Evolutionary conservation across 2,329 filamentous ascomycete genomes (phyloP).

Genomic region (Aspergillus pseudotamarii): DNA sequence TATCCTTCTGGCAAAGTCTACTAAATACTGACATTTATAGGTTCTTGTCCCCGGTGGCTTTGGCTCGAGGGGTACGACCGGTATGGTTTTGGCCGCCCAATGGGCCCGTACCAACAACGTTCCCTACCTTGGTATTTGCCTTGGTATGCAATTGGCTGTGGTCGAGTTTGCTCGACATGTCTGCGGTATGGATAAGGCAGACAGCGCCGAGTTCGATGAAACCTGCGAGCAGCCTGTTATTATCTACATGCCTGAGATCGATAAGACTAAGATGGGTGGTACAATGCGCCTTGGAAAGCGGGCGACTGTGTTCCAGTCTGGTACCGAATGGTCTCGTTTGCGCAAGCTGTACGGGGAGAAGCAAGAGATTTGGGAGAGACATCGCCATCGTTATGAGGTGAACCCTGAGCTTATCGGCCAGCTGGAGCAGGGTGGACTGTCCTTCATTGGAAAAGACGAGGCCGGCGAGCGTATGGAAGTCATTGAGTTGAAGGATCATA

Average conservation of each 20-base stretch:
- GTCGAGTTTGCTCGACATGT: constrained; percentile 83
- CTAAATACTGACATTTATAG: neutral
- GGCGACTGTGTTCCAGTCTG: constrained; percentile 72
- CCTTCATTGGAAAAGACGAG: constrained; percentile 79
- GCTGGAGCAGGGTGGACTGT: constrained; percentile 69
- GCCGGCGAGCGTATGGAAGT: constrained; percentile 80
- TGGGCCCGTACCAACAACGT: constrained; percentile 82
- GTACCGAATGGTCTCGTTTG: constrained; percentile 76
- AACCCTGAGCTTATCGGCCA: constrained; percentile 75
- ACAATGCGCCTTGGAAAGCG: constrained; percentile 84
- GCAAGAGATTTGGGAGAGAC: constrained; percentile 67
- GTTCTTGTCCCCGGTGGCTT: constrained; percentile 64
- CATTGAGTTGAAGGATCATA: constrained; percentile 79
- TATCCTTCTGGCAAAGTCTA: constrained; percentile 47
- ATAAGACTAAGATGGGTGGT: constrained; percentile 75
- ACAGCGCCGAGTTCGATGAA: constrained; percentile 59
- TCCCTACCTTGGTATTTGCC: constrained; percentile 86
- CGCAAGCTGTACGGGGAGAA: constrained; percentile 70
- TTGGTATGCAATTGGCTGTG: constrained; percentile 91
- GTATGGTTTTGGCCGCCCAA: constrained; percentile 85
- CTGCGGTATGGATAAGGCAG: constrained; percentile 63
- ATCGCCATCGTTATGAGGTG: constrained; percentile 88
- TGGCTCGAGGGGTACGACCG: constrained; percentile 77
- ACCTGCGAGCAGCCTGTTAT: constrained; percentile 69
- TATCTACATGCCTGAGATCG: constrained; percentile 90